Conservation (phyloP, 805 yeast genomes). For the Yarrowia divulgata region DNA sequence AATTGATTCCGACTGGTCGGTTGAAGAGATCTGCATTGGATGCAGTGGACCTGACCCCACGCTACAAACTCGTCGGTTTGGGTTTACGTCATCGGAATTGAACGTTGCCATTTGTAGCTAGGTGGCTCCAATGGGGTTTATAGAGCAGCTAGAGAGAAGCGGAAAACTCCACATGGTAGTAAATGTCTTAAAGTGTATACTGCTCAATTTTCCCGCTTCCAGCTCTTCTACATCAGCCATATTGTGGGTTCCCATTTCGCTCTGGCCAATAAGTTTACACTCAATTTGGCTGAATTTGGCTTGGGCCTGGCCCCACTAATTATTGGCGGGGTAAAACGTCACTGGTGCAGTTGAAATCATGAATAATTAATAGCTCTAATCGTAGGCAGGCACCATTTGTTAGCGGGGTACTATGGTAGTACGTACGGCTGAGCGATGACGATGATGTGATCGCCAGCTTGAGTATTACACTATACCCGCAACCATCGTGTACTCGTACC, state of each 20-base stretch:
- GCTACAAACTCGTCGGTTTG: background rate
- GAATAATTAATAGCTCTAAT: background rate
- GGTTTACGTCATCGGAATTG: slow-evolving; percentile 28
- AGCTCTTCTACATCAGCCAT: too few relatives aligned
- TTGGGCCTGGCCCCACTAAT: background rate
- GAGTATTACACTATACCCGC: too few relatives aligned
- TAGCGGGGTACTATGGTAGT: background rate
- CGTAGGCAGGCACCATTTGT: background rate
- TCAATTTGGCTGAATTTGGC: background rate
- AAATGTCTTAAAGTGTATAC: too few relatives aligned
- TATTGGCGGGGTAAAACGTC: slow-evolving; percentile 24
- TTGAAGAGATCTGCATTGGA: background rate
- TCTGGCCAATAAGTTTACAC: too few relatives aligned
- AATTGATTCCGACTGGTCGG: background rate
- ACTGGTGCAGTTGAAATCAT: slow-evolving; percentile 13
- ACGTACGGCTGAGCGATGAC: slow-evolving; percentile 2
- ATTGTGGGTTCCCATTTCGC: too few relatives aligned
- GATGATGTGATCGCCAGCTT: too few relatives aligned
- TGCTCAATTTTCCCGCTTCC: too few relatives aligned
- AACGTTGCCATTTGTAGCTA: too few relatives aligned
- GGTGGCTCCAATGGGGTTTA: background rate
- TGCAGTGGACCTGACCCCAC: slow-evolving; percentile 29
- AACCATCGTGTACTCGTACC: too few relatives aligned
- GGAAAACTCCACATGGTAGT: too few relatives aligned
- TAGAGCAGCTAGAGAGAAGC: background rate